Conservation (phyloP, 2,329 filamentous ascomycete species). For the Orbilia javanica region DNA sequence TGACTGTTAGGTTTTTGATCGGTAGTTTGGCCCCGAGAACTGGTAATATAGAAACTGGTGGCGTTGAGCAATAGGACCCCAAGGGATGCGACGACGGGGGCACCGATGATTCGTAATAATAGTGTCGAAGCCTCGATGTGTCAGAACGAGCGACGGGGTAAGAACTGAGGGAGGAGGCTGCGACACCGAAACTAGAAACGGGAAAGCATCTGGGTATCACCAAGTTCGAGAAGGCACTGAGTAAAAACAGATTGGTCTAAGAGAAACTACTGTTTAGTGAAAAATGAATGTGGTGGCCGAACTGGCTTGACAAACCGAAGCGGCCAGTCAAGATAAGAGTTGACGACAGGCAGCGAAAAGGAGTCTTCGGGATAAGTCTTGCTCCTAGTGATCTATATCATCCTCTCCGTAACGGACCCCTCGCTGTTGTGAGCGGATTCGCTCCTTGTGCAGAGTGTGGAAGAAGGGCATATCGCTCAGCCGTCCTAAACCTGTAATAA, state of each 20-base stretch:
- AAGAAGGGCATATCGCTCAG: slow-evolving; percentile 15
- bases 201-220: slow-evolving; percentile 32
- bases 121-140: slow-evolving; percentile 44
- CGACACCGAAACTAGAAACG: slow-evolving; percentile 37
- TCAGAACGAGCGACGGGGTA: slow-evolving; percentile 44
- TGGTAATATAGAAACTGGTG: slow-evolving; percentile 34
- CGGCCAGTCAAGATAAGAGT: neutral
- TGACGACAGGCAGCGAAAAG: slow-evolving; percentile 36
- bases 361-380: slow-evolving; percentile 38
- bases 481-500: slow-evolving; percentile 27
- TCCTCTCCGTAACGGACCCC: slow-evolving; percentile 20
- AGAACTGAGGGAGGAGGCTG: slow-evolving; percentile 31
- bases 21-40: slow-evolving; percentile 4
- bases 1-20: neutral
- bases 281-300: slow-evolving; percentile 11
- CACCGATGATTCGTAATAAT: slow-evolving; percentile 38
- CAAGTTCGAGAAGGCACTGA: slow-evolving; percentile 6
- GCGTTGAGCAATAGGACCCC: slow-evolving; percentile 19
- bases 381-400: neutral
- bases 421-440: slow-evolving; percentile 21
- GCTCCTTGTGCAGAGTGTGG: neutral
- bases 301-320: slow-evolving; percentile 15
- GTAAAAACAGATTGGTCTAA: neutral
- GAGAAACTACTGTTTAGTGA: slow-evolving; percentile 8
- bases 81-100: slow-evolving; percentile 7